Conservation (phyloP, 2,329 filamentous ascomycete species). For the Didymella glomerata region DNA sequence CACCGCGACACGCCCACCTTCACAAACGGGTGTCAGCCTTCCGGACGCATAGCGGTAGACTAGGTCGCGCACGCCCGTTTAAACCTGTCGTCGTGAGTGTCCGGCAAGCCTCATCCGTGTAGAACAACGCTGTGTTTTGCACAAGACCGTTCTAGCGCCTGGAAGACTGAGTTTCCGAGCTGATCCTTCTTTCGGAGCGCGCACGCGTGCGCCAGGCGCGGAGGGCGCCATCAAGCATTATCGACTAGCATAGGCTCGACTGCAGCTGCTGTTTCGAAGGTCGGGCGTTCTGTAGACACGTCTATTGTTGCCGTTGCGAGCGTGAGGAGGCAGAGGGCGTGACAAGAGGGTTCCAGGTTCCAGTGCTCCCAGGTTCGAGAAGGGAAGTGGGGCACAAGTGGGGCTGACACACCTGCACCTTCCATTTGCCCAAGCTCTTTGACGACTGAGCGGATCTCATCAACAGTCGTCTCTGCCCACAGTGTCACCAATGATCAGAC, state of each 20-base stretch:
- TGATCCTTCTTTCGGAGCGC: conserved; percentile 3
- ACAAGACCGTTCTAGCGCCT: conserved; percentile 14
- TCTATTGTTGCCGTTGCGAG: conserved; percentile 8
- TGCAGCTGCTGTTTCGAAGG: neutral
- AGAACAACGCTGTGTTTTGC: conserved; percentile 4
- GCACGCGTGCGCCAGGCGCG: conserved; percentile 4
- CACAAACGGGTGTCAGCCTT: conserved; percentile 1
- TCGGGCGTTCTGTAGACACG: neutral
- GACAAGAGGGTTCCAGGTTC: conserved; percentile 6
- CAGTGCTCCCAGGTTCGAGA: neutral
- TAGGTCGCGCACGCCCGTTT: conserved; percentile 5
- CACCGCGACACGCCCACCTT: conserved; percentile 1
- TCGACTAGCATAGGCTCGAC: conserved; percentile 2
- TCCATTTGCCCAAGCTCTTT: neutral
- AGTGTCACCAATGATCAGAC: neutral
- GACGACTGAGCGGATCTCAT: neutral
- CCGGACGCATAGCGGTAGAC: conserved; percentile 4
- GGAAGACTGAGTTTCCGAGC: conserved; percentile 19
- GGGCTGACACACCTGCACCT: conserved; percentile 5
- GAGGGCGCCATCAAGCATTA: neutral
- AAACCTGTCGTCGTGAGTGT: neutral
- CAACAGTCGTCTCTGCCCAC: neutral
- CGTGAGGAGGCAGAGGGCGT: conserved; percentile 10
- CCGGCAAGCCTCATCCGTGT: conserved; percentile 5
- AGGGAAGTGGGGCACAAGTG: neutral